Percentiles rank a stretch among this genome's conserved stretches.
phyloP scores from a whole-genome alignment of 2,329 filamentous ascomycete genomes.

The Lecanoromycetidae sp. region DNA sequence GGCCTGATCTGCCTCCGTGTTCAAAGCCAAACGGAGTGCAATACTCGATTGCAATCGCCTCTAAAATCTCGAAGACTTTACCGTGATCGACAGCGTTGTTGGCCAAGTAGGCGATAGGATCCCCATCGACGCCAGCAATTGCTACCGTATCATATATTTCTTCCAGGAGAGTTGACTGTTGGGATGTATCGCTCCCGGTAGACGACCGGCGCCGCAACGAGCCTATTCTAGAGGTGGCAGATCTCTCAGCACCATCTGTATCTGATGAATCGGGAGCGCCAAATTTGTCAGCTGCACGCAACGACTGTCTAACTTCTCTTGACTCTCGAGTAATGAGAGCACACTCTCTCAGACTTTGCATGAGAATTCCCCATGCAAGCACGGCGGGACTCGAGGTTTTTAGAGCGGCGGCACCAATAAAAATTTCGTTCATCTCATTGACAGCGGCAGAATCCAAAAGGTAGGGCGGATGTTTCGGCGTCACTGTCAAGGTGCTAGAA shows the following conservation, averaged over 20 bases:
- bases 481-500: conserved; percentile 18
- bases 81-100: conserved; percentile 35
- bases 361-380: conserved; percentile 69
- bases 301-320: conserved; percentile 32
- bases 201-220: conserved; percentile 20
- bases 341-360: conserved; percentile 55
- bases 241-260: conserved; percentile 21
- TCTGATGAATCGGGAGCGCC: conserved; percentile 17
- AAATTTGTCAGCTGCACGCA: conserved; percentile 28
- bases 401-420: conserved; percentile 45
- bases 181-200: conserved; percentile 20
- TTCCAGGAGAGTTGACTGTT: conserved; percentile 35
- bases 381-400: conserved; percentile 54
- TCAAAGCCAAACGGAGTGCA: conserved; percentile 37
- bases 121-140: conserved; percentile 30
- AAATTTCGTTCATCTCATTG: conserved; percentile 59
- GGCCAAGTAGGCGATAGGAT: conserved; percentile 38
- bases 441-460: conserved; percentile 58
- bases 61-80: conserved; percentile 38
- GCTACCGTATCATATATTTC: conserved; percentile 35
- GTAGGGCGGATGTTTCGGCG: conserved; percentile 43
- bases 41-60: conserved; percentile 32
- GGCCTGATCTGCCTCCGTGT: conserved; percentile 43
- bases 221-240: conserved; percentile 21
- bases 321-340: conserved; percentile 49